These are phyloP conservation scores for Penicillium daleae DNA, from an alignment of 495 filamentous ascomycete genomes.

Conservation along the genomic window DNA sequence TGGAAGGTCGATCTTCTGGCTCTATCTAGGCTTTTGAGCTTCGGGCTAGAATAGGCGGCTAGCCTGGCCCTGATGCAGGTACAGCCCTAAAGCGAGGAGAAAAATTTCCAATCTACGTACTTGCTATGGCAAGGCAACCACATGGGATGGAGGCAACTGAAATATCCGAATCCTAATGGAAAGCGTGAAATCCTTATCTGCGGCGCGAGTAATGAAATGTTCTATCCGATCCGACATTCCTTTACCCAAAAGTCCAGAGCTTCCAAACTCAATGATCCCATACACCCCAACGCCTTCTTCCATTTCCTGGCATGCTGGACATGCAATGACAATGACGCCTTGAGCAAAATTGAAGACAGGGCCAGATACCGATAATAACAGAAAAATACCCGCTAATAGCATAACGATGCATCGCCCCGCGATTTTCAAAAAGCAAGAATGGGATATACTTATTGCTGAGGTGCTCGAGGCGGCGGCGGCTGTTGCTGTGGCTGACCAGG, in stretches of 20 bases:
- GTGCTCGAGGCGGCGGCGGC: constrained; percentile 18
- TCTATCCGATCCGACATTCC: not conserved
- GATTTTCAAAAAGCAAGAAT: not conserved
- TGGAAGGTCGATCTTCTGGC: too few relatives aligned
- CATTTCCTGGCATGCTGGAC: not conserved
- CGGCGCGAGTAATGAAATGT: not conserved
- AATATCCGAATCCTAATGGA: not conserved
- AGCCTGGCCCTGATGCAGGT: too few relatives aligned
- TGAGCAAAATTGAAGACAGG: not conserved
- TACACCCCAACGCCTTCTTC: not conserved
- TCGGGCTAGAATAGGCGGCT: too few relatives aligned
- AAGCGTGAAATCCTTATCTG: too few relatives aligned
- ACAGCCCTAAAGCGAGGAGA: too few relatives aligned
- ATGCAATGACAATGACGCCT: not conserved
- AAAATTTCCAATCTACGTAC: too few relatives aligned
- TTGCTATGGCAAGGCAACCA: too few relatives aligned
- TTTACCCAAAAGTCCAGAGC: not conserved
- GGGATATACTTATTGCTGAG: constrained; percentile 14
- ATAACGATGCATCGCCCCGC: constrained; percentile 6
- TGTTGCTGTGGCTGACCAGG: constrained; percentile 8
- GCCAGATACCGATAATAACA: constrained; percentile 6
- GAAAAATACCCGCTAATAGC: constrained; percentile 22
- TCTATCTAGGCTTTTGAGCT: too few relatives aligned
- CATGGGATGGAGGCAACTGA: not conserved
- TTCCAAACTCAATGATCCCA: too few relatives aligned